These are phyloP conservation scores for Chrysosporium queenslandicum DNA, from an alignment of 2,329 filamentous ascomycete genomes.

Conservation along the genomic window DNA sequence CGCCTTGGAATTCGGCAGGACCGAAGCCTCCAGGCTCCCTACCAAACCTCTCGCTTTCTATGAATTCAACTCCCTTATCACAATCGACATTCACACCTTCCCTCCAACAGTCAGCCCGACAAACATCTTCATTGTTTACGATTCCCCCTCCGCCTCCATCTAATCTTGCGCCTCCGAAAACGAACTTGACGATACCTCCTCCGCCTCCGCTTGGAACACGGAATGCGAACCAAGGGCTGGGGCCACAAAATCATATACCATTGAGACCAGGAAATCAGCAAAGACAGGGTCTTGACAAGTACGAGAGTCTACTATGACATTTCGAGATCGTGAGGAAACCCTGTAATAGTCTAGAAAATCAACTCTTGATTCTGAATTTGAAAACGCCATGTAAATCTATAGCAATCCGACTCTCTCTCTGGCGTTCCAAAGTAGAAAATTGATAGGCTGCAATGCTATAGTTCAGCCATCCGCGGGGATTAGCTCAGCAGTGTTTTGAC, in stretches of 20 bases:
- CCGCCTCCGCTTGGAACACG: not conserved
- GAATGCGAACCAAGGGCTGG: not conserved
- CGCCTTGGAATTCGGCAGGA: constrained; percentile 9
- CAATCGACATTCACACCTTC: constrained; percentile 17
- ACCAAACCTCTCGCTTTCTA: not conserved
- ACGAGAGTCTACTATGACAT: constrained; percentile 44
- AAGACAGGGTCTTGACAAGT: constrained; percentile 44
- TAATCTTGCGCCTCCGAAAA: constrained; percentile 19
- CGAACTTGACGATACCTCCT: constrained; percentile 8
- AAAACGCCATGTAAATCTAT: not conserved
- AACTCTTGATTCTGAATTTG: not conserved
- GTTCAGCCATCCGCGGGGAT: not conserved
- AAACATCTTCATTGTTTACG: constrained; percentile 19
- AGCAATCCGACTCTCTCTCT: no score
- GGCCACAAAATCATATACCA: not conserved
- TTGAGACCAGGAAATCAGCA: constrained; percentile 15
- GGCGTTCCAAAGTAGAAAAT: not conserved
- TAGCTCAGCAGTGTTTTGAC: no score
- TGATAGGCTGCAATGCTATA: not conserved
- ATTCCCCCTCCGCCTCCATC: constrained; percentile 35
- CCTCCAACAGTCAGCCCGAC: constrained; percentile 16
- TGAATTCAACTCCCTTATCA: constrained; percentile 16
- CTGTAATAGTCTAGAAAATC: no score
- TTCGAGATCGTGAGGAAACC: not conserved
- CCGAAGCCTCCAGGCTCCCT: not conserved